These are phyloP conservation scores for Calonectria pauciramosa DNA, from an alignment of 2,329 filamentous ascomycete species.

Conservation along the genomic window DNA sequence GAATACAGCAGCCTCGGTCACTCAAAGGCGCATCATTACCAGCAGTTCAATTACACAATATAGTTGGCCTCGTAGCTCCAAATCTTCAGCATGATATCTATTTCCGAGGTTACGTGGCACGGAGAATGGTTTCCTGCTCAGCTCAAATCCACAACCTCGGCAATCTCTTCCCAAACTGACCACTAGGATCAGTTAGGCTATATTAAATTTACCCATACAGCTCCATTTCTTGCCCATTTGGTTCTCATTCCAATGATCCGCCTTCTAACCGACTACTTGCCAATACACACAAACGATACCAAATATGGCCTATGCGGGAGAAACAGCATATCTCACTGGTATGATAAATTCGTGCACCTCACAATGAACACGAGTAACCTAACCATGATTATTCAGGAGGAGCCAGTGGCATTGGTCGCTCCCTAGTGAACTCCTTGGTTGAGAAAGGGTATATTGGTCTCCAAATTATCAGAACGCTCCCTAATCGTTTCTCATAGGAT, in stretches of 20 bases:
- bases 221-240: too few relatives aligned
- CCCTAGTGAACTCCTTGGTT: not conserved
- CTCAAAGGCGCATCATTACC: not conserved
- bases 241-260: not conserved
- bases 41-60: not conserved
- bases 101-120: not conserved
- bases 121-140: not conserved
- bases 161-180: not conserved
- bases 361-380: too few relatives aligned
- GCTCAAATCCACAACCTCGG: not conserved
- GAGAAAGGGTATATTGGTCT: not conserved
- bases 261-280: not conserved
- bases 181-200: not conserved
- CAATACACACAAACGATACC: not conserved
- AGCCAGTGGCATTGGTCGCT: constrained; percentile 7
- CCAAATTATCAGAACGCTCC: not conserved
- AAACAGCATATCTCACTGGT: constrained; percentile 13
- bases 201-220: not conserved
- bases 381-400: not conserved
- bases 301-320: not conserved
- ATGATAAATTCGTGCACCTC: not conserved
- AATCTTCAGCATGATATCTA: not conserved
- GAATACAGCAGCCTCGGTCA: too few relatives aligned
- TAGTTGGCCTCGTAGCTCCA: not conserved
- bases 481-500: not conserved